Percentiles rank a stretch among this genome's conserved stretches.
phyloP scores from a whole-genome alignment of 169 alveolate species.

The Perkinsus olseni region DNA sequence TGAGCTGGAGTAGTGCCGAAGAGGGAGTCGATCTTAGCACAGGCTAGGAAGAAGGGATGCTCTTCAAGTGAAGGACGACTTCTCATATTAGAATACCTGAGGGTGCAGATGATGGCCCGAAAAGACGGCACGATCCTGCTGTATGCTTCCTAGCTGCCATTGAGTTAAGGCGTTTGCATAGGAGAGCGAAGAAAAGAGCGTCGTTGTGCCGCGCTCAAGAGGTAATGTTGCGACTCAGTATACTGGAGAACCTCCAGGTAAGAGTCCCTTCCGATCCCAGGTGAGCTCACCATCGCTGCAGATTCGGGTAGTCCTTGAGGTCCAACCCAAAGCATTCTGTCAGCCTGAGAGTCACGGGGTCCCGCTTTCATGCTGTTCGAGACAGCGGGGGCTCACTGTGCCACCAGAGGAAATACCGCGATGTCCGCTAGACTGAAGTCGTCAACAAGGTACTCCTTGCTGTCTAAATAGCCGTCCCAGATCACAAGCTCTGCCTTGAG shows the following conservation, averaged over 20 bases:
- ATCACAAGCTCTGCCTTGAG: not conserved
- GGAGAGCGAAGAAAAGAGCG: no score
- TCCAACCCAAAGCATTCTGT: not conserved
- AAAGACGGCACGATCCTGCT: no score
- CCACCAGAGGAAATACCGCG: not conserved
- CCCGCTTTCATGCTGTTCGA: not conserved
- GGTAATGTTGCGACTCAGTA: no score
- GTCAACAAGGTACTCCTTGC: not conserved
- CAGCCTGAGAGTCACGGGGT: not conserved
- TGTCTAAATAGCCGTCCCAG: not conserved
- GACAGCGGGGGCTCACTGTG: not conserved
- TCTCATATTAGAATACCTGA: not conserved
- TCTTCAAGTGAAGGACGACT: not conserved
- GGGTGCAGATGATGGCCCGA: no score
- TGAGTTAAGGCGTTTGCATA: no score
- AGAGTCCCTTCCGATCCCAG: no score
- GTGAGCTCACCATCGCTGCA: not conserved
- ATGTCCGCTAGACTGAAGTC: not conserved
- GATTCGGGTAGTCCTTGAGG: not conserved
- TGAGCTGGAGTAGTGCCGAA: not conserved
- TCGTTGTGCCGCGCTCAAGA: no score
- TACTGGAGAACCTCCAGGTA: no score
- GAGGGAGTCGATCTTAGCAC: not conserved
- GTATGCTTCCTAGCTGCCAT: no score
- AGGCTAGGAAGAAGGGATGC: not conserved